These are phyloP conservation scores for Knoxia roxburghii DNA, from an alignment of 257 asterid genomes.

Conservation along the genomic window DNA sequence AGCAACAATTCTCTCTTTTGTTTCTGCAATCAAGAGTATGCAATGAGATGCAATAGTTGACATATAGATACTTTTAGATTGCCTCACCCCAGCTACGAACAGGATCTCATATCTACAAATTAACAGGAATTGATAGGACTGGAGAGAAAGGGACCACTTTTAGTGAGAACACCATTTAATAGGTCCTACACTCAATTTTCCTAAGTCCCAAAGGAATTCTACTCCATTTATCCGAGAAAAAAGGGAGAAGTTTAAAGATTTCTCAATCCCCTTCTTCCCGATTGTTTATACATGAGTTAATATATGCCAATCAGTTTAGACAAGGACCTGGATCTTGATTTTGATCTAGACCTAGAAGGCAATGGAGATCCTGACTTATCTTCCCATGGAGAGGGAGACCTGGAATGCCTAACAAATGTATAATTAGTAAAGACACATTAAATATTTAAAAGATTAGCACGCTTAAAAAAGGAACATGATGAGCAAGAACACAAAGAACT, in stretches of 20 bases:
- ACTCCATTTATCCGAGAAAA: background rate
- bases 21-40: slow-evolving; percentile 46
- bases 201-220: background rate
- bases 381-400: slow-evolving; percentile 79
- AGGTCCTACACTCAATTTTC: background rate
- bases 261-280: background rate
- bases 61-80: background rate
- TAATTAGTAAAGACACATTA: background rate
- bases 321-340: slow-evolving; percentile 57
- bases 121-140: background rate
- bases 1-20: slow-evolving; percentile 46
- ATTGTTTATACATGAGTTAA: background rate
- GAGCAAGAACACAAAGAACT: background rate
- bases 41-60: background rate
- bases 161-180: background rate
- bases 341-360: slow-evolving; percentile 48
- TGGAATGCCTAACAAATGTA: slow-evolving; percentile 39
- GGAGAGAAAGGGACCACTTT: background rate
- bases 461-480: background rate
- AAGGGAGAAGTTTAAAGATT: background rate
- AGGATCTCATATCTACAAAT: background rate
- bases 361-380: slow-evolving; percentile 58
- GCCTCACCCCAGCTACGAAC: background rate
- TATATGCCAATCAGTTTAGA: slow-evolving; percentile 20
- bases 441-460: background rate